Evolutionary conservation across 257 asterid genomes (phyloP).

Genomic region (Cruciata laevipes): DNA sequence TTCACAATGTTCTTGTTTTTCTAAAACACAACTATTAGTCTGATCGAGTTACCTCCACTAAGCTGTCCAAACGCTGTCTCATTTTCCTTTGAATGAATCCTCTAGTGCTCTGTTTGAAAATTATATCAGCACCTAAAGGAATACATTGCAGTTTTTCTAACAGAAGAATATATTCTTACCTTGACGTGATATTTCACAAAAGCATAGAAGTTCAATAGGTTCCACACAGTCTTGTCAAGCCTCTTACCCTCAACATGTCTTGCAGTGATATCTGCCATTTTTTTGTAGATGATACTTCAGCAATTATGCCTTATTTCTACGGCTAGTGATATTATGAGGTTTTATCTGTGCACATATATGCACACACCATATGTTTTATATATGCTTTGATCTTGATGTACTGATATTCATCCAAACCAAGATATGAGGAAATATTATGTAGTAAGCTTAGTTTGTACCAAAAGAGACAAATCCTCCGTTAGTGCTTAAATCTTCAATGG

Average conservation of each 20-base stretch:
- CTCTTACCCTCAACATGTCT: conserved; percentile 69
- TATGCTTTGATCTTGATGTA: neutral
- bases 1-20: conserved; percentile 1
- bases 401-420: neutral
- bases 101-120: conserved; percentile 57
- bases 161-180: conserved; percentile 40
- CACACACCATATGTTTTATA: neutral
- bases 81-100: conserved; percentile 78
- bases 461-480: conserved; percentile 83
- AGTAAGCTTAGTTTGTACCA: conserved; percentile 34
- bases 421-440: neutral
- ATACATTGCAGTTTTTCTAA: conserved; percentile 12
- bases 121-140: conserved; percentile 18
- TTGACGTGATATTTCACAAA: conserved; percentile 75
- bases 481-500: conserved; percentile 76
- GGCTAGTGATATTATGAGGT: neutral
- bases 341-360: neutral
- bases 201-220: conserved; percentile 65
- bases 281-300: neutral
- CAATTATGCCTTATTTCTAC: neutral
- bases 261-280: conserved; percentile 51
- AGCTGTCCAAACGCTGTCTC: conserved; percentile 57
- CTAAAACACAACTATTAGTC: neutral
- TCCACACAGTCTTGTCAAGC: conserved; percentile 89
- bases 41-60: conserved; percentile 56